These are phyloP conservation scores for Saccharomycodes ludwigii DNA, from an alignment of 805 yeast species.

Conservation along the genomic window DNA sequence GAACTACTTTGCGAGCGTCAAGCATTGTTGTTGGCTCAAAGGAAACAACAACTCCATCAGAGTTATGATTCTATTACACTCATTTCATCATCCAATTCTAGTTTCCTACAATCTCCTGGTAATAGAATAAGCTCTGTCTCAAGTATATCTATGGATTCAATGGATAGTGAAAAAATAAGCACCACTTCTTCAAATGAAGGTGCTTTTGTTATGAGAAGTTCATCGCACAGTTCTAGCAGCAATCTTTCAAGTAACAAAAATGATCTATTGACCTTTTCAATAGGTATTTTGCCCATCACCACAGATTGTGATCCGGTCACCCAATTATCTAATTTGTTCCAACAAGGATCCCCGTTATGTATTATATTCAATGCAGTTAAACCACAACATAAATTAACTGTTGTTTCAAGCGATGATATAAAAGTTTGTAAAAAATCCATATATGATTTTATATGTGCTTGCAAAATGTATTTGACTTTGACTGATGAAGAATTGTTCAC, in stretches of 20 bases:
- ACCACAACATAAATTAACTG: conserved; percentile 45
- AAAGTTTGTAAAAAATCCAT: conserved; percentile 80
- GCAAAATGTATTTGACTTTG: conserved; percentile 60
- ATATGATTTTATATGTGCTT: conserved; percentile 80
- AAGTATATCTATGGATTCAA: too few species aligned
- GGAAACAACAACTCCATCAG: conserved; percentile 20
- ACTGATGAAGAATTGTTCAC: conserved; percentile 80
- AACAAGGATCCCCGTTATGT: conserved; percentile 88
- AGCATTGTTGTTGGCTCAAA: conserved; percentile 36
- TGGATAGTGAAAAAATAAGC: background rate
- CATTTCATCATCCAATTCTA: too few species aligned
- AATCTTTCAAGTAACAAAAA: conserved; percentile 20
- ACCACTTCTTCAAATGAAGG: background rate
- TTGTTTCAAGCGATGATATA: conserved; percentile 66
- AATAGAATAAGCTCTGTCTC: too few species aligned
- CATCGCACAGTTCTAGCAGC: too few species aligned
- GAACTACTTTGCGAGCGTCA: conserved; percentile 65
- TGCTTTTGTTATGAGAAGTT: too few species aligned
- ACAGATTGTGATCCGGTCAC: conserved; percentile 84
- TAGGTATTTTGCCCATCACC: conserved; percentile 66
- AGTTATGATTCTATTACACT: too few species aligned
- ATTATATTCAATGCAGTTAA: conserved; percentile 63
- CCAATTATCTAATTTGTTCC: conserved; percentile 75
- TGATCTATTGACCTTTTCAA: conserved; percentile 45
- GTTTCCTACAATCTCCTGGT: too few species aligned